Evolutionary conservation across 2,329 filamentous ascomycete genomes (phyloP), one percentile per base, ranked within the genome.

Genomic region (Colletotrichum neosansevieriae): DNA sequence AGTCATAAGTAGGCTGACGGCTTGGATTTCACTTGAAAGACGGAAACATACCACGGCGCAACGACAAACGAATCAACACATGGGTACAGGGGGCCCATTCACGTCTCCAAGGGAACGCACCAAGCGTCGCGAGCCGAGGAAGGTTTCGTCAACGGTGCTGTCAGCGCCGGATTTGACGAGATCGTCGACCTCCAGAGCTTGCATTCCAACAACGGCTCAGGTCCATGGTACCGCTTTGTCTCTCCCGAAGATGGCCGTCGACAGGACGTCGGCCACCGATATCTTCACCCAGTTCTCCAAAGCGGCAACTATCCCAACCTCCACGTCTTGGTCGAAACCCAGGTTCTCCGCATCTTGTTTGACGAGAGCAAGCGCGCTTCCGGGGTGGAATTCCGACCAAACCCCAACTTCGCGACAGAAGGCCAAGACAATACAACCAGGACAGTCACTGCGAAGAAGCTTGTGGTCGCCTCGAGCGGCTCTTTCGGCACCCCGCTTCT

Each of bases 51-150:
- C 5, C 49, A 53, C 1, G 29, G 49, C n/a, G 29, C 29, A 73
- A 83, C 80, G 63, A 74, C 77, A 2, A 77, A 78, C 40, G 75
- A 75, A 11, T 62, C 63, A 4, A 71, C 70, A 2, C 86, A 88
- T 70, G 86, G 86, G 3, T 73, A 79, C 50, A 75, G 81, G 44
- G 85, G 85, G 0, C 85, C 85, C 0, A 78, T 87, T 38, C 75
- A 84, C 53, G 75, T 88, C 19, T 84, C 81, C 2, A 79, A 79
- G 47, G 84, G 86, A 51, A 82, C 81, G 0, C 84, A 78, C 71
- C 72, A 76, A 42, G 76, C 75, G 4, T 79, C 76, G 34, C 65
- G 59, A 2, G 77, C 80, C 12, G 80, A 83, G 62, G 74, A 81
- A 3, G 78, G 83, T 12, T 85, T 85, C 71, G 78, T 86, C 59